Evolutionary conservation across 2,329 filamentous ascomycete species (phyloP), one percentile per base, ranked within the genome.

Genomic region (Paecilomyces variotii): DNA sequence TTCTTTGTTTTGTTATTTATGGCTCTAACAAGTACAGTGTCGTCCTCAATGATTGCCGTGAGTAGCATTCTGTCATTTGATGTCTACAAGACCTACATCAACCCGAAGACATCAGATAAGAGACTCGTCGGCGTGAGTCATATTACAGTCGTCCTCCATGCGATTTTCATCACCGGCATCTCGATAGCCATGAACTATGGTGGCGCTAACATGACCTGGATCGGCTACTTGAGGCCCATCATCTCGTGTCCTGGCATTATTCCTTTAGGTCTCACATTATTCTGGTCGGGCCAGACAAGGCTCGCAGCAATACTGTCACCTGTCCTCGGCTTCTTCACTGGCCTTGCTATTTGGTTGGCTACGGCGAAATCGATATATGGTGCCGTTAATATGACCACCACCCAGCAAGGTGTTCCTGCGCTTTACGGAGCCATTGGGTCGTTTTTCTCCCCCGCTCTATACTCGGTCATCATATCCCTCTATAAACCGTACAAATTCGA

Each of bases 1-100:
- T 74, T 79, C 54, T 74, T 82, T 14, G 71, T 82, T 0, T 68
- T 81, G 6, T 67, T 81, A 1, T 82, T 81, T 67, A 82, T 82
- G 79, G 78, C 79, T 3, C 63, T 81, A 27, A 82, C 80, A 0
- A 78, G 75, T 56, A 81, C 78, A 0, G 73, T 80, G 0, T 80
- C 78, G 0, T 79, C 79, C 0, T 78, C 74, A 3, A 77, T 80
- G 72, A 81, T 82, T 54, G 79, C 79, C 1, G 79, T 81, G 25
- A 78, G 75, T 68, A 78, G 76, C 58, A 81, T 82, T 51, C 67
- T 81, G 6, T 79, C 78, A 4, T 76, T 79, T 55, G 79, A 82
- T 60, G 63, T 81, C n/a, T 82, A 78, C 67, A 75, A 77, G 54
- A 80, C 77, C 3, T 82, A 82, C 60, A 70, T 81, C 69, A 77